phyloP scores from a whole-genome alignment of 2,329 filamentous ascomycete species.

The Colletotrichum sp. region DNA sequence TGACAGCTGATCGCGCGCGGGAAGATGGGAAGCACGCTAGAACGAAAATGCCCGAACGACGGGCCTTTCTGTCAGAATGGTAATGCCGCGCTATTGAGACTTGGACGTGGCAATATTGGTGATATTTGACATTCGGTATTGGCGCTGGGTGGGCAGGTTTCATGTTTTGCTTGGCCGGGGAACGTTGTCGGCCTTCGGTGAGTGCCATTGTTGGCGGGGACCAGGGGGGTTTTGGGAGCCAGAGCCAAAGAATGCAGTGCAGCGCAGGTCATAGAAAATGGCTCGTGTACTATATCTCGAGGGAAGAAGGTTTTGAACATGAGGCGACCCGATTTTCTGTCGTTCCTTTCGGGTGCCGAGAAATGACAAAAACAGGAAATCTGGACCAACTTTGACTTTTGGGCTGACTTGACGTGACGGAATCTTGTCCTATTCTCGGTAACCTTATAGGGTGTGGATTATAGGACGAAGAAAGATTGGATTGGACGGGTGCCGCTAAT shows the following conservation, averaged over 20 bases:
- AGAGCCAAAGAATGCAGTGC: not conserved
- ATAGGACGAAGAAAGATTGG: not conserved
- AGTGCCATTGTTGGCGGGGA: not conserved
- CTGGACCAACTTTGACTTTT: not conserved
- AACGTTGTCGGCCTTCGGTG: not conserved
- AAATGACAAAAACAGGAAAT: not conserved
- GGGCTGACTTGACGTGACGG: not conserved
- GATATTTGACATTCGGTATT: slow-evolving; percentile 1
- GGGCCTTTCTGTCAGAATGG: not conserved
- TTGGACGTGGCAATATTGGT: not conserved
- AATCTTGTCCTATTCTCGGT: not conserved
- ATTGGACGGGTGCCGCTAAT: not conserved
- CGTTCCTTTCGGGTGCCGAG: not conserved
- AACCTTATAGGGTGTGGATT: not conserved
- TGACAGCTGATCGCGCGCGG: not conserved
- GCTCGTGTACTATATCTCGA: not conserved
- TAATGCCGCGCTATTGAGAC: not conserved
- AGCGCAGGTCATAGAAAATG: not conserved
- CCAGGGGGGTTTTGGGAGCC: not conserved
- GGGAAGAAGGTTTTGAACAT: not conserved
- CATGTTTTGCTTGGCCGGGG: not conserved
- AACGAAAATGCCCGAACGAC: not conserved
- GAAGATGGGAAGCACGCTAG: not conserved
- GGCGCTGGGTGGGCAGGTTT: slow-evolving; percentile 1
- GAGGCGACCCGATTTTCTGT: not conserved